Base-by-base conservation (phyloP, 345 rosid species). In the Citrus sp. region DNA sequence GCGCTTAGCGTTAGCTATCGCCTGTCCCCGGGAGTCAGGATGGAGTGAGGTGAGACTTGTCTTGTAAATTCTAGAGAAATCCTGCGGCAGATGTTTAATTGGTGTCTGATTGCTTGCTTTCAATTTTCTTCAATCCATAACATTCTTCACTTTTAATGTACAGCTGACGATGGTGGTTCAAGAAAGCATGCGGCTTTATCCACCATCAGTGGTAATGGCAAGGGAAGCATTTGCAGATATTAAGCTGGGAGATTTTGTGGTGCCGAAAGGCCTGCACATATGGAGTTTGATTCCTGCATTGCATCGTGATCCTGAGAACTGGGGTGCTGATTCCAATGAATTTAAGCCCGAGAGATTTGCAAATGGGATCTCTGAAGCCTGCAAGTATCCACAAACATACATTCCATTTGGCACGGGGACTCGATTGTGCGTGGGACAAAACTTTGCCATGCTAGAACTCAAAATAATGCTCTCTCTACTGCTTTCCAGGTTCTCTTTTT, bases 301-400 rank as follows among this genome's bases (percentile, higher is more conserved):
- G 27, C 87, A 87, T 56, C 71, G 85, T 42, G 75, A 86, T 59
- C 72, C 79, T 19, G 51, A 71, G 34, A 77, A 55, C 58, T 86
- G 92, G 91, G 92, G 92, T 54, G 46, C 59, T 6, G 87, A 89
- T 32, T 85, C 88, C 4, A 73, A 81, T 58, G 86, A 80, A 27
- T 87, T 87, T 80, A 87, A 89, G 66, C 92, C 94, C 2, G 76
- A 72, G 34, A 84, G 92, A 69, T 87, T 86, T 37, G 27, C 34
- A 22, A 46, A 68, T 13, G 88, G 90, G 18, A 75, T 86, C 3
- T 61, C 86, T 6, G 80, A 70, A 58, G 87, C 88, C 24, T 84
- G 86, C 64, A 84, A 84, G 68, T 82, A 80, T 32, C 87, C 83
- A 1, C 84, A 80, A 42, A 83, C 78, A 4, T 80, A 82, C 27